Evolutionary conservation across 768 basidiomycete genomes (phyloP), one percentile per base, ranked within the genome.

Genomic region (Polyporus arcularius): DNA sequence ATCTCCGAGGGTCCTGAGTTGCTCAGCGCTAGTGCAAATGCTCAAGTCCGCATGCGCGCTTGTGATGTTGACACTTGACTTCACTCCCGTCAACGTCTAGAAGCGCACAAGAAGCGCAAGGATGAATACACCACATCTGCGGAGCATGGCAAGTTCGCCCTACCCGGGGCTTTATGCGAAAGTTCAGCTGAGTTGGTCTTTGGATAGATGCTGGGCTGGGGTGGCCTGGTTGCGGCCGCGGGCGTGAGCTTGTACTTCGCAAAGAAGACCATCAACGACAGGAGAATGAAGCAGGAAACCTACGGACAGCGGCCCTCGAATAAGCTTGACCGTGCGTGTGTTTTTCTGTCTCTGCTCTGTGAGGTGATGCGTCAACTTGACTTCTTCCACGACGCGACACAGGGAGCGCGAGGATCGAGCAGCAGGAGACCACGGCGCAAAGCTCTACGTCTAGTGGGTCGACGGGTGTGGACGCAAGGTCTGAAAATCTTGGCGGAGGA

Each of bases 181-280:
- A 18, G 8, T 32, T 30, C n/a, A 16, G 14, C 41, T 39, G 16
- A 63, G 26, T 18, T 12, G 18, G n/a, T 28, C 54, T 41, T 50
- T 9, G 16, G 8, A n/a, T 35, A 76, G 74, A 61, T 67, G 28
- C 47, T 75, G 12, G 74, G 74, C 26, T 75, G 74, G 72, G 70
- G 67, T n/a, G 68, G 67, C 40, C 67, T 79, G 18, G 67, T 79
- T 21, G 65, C 67, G 35, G 75, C 72, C 9, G 76, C 76, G 0
- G 75, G 74, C 4, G 73, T 71, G 43, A 76, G 76, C 50, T 77
- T 75, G 64, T 74, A 73, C 64, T 77, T 61, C 54, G 76, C 78
- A 11, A 75, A 74, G 54, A 69, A 73, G 58, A 67, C 64, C 51
- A 74, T 79, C 65, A 70, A 76, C 65, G 72, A 72, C n/a, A 68